These are phyloP conservation scores for Heritiera fomes DNA, from an alignment of 345 rosid species.

Conservation along the genomic window DNA sequence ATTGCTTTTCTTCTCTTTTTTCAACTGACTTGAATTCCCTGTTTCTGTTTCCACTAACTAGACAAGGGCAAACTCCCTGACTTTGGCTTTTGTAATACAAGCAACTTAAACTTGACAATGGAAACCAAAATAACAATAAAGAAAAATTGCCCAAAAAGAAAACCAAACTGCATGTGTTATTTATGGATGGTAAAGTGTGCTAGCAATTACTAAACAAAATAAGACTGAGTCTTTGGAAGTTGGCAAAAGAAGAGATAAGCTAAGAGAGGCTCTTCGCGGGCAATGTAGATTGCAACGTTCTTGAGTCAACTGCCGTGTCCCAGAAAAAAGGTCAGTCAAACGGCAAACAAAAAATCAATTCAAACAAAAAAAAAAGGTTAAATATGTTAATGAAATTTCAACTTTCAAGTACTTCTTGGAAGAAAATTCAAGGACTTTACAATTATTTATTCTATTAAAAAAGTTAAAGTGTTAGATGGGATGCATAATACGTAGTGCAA, in stretches of 20 bases:
- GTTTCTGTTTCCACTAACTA: background rate
- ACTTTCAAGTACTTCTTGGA: background rate
- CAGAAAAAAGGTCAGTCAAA: background rate
- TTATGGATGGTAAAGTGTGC: background rate
- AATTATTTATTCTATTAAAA: too few relatives aligned
- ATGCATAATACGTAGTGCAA: too few relatives aligned
- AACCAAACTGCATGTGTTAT: background rate
- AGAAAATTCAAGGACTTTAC: too few relatives aligned
- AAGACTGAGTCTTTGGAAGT: slow-evolving; percentile 10
- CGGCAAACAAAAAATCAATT: too few relatives aligned
- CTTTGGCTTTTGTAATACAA: background rate
- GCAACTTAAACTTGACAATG: background rate
- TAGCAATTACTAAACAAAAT: background rate
- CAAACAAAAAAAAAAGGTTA: too few relatives aligned
- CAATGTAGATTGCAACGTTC: background rate
- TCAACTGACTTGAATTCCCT: background rate
- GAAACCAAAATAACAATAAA: background rate
- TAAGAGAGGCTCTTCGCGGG: background rate
- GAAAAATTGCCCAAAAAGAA: background rate
- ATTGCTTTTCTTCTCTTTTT: background rate
- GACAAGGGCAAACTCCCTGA: background rate
- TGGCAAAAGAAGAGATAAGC: background rate
- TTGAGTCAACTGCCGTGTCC: slow-evolving; percentile 17
- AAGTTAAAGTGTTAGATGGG: background rate
- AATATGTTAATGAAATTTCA: background rate